Evolutionary conservation across 805 yeast species (phyloP).

Genomic region (Starmerella stellata): DNA sequence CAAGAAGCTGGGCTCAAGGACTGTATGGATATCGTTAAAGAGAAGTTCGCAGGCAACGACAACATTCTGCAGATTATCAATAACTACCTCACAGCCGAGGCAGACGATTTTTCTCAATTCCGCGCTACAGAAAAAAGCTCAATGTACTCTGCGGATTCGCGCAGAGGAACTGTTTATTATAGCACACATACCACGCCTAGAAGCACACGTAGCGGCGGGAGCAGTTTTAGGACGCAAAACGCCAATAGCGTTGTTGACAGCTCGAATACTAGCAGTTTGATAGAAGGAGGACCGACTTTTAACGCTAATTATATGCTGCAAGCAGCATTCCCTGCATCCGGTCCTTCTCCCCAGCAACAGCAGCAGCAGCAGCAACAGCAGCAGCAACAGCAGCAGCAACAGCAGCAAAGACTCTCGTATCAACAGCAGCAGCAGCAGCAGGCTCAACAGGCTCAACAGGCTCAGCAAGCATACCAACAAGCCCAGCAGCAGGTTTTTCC

Average conservation of each 20-base stretch:
- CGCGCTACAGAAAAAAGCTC: not conserved
- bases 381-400: too few species aligned
- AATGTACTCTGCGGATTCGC: not conserved
- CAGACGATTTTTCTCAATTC: constrained; percentile 7
- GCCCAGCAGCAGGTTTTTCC: too few species aligned
- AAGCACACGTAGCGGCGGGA: not conserved
- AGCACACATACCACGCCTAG: not conserved
- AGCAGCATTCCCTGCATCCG: too few species aligned
- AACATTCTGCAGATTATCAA: constrained; percentile 36
- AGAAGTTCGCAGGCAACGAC: constrained; percentile 15
- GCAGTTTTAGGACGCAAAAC: not conserved
- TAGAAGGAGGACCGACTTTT: too few species aligned
- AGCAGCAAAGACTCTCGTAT: too few species aligned
- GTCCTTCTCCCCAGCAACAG: too few species aligned
- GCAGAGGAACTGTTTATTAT: not conserved
- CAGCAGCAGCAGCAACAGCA: too few species aligned
- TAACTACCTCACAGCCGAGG: constrained; percentile 33
- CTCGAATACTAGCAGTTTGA: not conserved
- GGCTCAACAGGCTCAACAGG: too few species aligned
- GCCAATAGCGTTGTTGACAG: not conserved
- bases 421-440: too few species aligned
- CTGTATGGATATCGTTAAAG: constrained; percentile 2
- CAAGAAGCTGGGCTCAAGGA: constrained; percentile 34
- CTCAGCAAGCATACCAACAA: too few species aligned
- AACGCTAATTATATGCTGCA: too few species aligned